A percentile compares a stretch with the other conserved stretches of the same genome.
Evolutionary conservation across 2,329 filamentous ascomycete genomes (phyloP).

Genomic region (Calonectria naviculata): DNA sequence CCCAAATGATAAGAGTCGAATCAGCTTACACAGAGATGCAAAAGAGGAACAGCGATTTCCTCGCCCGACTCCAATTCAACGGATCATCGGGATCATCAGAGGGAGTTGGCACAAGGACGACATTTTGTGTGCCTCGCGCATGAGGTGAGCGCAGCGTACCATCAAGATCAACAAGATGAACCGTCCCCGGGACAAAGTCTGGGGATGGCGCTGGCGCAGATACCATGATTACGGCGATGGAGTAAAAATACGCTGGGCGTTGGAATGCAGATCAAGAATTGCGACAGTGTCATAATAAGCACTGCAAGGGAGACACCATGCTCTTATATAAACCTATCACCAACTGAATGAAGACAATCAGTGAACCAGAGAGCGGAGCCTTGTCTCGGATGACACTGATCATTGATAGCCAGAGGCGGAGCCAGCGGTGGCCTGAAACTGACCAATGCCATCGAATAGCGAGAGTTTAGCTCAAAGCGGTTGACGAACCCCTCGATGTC

Average conservation of each 20-base stretch:
- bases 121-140: constrained; percentile 28
- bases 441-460: neutral
- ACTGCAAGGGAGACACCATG: neutral
- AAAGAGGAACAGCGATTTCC: neutral
- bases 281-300: neutral
- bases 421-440: neutral
- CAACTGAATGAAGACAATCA: neutral
- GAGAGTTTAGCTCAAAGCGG: neutral
- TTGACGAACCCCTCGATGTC: neutral
- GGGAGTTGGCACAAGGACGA: neutral
- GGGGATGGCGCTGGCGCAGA: neutral
- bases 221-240: neutral
- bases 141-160: constrained; percentile 44
- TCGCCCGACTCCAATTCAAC: neutral
- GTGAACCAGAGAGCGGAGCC: neutral
- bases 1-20: rapidly evolving
- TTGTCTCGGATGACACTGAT: neutral
- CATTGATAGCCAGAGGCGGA: neutral
- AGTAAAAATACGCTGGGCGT: neutral
- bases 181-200: constrained; percentile 45
- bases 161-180: constrained; percentile 51
- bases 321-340: neutral
- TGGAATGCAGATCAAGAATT: neutral
- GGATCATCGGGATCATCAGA: neutral
- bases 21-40: neutral